phyloP scores from a whole-genome alignment of 2,329 filamentous ascomycete species.

The Fusarium luffae region DNA sequence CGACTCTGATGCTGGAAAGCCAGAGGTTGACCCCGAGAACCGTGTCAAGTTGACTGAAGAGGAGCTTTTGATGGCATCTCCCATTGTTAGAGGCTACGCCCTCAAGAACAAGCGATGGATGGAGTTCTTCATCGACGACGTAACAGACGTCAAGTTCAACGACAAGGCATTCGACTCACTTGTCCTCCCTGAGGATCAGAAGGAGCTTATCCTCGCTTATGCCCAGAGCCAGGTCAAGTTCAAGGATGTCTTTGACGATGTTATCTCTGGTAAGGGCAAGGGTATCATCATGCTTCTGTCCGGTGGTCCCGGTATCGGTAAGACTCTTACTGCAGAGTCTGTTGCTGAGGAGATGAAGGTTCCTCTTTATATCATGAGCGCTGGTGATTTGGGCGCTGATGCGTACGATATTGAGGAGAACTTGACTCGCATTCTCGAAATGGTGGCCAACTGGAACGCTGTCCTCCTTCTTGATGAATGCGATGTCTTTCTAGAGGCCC shows the following conservation, averaged over 20 bases:
- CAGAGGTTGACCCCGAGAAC: not conserved
- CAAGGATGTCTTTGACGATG: conserved; percentile 60
- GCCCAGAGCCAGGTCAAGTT: conserved; percentile 59
- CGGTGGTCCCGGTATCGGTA: conserved; percentile 62
- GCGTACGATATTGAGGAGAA: conserved; percentile 72
- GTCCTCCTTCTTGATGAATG: conserved; percentile 52
- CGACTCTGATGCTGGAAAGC: not conserved
- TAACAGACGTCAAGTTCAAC: conserved; percentile 60
- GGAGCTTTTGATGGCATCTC: conserved; percentile 54
- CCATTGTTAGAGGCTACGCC: conserved; percentile 60
- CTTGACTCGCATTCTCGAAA: conserved; percentile 65
- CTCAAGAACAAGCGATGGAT: conserved; percentile 61
- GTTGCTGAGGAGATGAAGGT: conserved; percentile 62
- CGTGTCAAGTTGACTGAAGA: conserved; percentile 51
- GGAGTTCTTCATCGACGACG: conserved; percentile 60
- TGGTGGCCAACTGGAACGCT: conserved; percentile 67
- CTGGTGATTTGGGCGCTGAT: conserved; percentile 77
- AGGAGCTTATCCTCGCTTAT: conserved; percentile 63
- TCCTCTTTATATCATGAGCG: conserved; percentile 64
- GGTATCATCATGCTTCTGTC: conserved; percentile 62
- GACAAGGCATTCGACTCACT: conserved; percentile 60
- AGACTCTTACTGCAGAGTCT: conserved; percentile 61
- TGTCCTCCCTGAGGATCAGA: conserved; percentile 61
- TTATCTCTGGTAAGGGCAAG: conserved; percentile 63
- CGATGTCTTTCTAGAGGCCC: conserved; percentile 59